Percentiles rank a stretch among this genome's conserved stretches.
Evolutionary conservation across 23 red algal genomes (phyloP).

Genomic region (Agarophyton chilense): DNA sequence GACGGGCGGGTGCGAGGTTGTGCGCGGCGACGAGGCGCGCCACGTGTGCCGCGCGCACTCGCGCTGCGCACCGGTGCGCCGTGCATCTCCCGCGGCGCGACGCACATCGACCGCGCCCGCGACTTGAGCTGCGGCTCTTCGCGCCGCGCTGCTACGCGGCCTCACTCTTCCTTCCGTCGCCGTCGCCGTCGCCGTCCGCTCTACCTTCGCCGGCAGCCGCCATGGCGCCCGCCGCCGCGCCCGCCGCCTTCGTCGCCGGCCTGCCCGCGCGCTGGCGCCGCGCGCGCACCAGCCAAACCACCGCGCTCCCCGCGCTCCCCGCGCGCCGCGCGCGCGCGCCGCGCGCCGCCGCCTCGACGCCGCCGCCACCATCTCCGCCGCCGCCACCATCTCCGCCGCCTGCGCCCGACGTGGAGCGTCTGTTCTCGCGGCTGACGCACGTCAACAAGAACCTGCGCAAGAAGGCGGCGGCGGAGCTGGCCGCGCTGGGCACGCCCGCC

Average conservation of each 20-base stretch:
- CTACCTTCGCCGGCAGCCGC: background rate
- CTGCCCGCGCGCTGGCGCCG: background rate
- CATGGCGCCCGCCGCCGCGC: background rate
- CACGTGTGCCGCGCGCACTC: too few species aligned
- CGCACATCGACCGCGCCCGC: constrained; percentile 3
- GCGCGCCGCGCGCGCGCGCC: background rate
- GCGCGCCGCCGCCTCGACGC: background rate
- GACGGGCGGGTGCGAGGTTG: too few species aligned
- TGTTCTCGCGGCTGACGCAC: constrained; percentile 53
- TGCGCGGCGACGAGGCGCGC: too few species aligned
- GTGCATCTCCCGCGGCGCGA: too few species aligned
- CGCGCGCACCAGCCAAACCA: background rate
- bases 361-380: background rate
- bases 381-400: background rate
- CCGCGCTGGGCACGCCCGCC: constrained; percentile 23
- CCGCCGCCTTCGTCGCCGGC: constrained; percentile 7
- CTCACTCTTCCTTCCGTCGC: too few species aligned
- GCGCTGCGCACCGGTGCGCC: too few species aligned
- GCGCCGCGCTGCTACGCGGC: too few species aligned
- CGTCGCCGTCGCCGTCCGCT: too few species aligned
- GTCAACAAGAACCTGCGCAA: constrained; percentile 69
- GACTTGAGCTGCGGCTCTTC: too few species aligned
- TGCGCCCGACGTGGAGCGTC: background rate
- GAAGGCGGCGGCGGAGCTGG: constrained; percentile 47
- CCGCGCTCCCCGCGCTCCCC: background rate